Evolutionary conservation across 768 basidiomycete species (phyloP), one percentile per base, ranked within the genome.

Genomic region (Trametes gibbosa): DNA sequence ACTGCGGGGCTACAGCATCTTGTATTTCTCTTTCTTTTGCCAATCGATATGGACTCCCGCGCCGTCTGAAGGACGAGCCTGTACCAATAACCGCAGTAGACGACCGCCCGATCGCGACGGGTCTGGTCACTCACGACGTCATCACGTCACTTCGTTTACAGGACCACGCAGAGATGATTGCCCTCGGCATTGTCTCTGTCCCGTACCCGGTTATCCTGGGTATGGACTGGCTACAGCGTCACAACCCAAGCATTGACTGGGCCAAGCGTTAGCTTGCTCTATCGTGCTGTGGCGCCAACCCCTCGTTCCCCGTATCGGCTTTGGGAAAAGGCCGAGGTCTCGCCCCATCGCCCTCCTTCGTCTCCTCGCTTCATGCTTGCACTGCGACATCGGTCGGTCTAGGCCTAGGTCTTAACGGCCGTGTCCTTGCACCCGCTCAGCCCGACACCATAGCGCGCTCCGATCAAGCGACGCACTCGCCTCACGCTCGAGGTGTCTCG

Each of bases 61-160:
- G n/a, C n/a, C n/a, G n/a, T n/a, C n/a, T n/a, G n/a, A n/a, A n/a
- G n/a, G n/a, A n/a, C n/a, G n/a, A n/a, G n/a, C n/a, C n/a, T n/a
- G n/a, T n/a, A n/a, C n/a, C n/a, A n/a, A n/a, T n/a, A 34, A 66
- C 71, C 29, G 70, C 73, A 1, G 70, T 77, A 27, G 74, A 78
- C 55, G 65, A 77, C 58, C 65, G 70, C 45, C 76, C 74, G 14
- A 72, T 77, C 34, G 67, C 73, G 21, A 76, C 73, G 48, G 78
- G 78, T 5, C 64, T 76, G 13, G 68, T 78, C 43, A 76, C 75
- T 46, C 73, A 76, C 34, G 72, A 76, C 52, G 65, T 77, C 27
- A 58, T 77, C 6, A 57, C 72, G 16, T 40, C 64, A 3, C 46
- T 79, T 5, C 49, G 52, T 1, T 60, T 75, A 46, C 51, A 64